Base-by-base conservation (phyloP, 306 rosid genomes). In the Vigna unguiculata region DNA sequence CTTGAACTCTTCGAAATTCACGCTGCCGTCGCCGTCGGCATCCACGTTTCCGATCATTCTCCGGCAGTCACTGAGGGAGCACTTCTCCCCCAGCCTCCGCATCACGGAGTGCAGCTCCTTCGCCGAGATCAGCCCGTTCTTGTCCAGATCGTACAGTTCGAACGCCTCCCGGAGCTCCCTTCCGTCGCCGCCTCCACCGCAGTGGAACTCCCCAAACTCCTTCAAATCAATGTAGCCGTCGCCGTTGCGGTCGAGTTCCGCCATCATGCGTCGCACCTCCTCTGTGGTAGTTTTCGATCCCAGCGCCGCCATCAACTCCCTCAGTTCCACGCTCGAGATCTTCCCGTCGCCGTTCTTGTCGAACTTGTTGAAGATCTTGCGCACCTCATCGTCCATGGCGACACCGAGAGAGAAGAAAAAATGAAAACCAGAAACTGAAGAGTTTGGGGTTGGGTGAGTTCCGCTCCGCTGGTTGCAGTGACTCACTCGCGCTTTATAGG, bases 1-100 rank as follows among this genome's bases (percentile, higher is more conserved):
- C 89, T 93, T 93, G 89, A 93, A 93, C 85, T 93, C 97, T 46
- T 90, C 92, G 85, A 93, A 93, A 52, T 93, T 90, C 48, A 93
- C 94, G 84, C 60, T 82, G 7, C 94, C 96, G 48, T 93, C 96
- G 71, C 97, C 96, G 66, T 93, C 97, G 6, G 85, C 87, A n/a
- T 93, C 97, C 5, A 93, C 97, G 52, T 89, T 83, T 10, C 76
- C 60, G 72, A 93, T 93, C 92, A 93, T 93, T 71, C 55, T 82
- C 66, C 78, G 47, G 78, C 97, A 93, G 21, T 93, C 96, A 4
- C 79, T 68, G 20, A 85, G 81, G 64, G 96, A 82, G 69, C 95
- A 82, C 78, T 91, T 93, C 84, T 88, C 95, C 8, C 98, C 96
- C 43, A 93, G 58, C 20, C 87, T 84, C 78, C 72, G 81, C 51